phyloP scores from a whole-genome alignment of 805 yeast species.

The Tetrapisispora taiwanensis region DNA sequence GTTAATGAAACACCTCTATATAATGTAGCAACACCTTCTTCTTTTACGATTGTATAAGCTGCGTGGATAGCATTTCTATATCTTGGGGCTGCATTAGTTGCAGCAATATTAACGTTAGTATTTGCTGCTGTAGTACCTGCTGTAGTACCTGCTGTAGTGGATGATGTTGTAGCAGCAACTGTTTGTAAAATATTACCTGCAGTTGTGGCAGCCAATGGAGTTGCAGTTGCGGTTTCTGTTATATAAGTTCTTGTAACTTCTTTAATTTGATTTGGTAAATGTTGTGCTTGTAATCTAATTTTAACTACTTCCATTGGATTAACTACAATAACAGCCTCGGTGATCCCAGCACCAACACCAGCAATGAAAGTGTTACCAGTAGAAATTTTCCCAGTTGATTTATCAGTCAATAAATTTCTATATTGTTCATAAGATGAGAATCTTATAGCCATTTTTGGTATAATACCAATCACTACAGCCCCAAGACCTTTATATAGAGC shows the following conservation, averaged over 20 bases:
- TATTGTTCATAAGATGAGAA: conserved; percentile 89
- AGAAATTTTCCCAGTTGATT: conserved; percentile 51
- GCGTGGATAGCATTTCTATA: conserved; percentile 92
- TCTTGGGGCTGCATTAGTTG: conserved; percentile 49
- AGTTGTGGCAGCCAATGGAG: neutral
- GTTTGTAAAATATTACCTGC: conserved; percentile 2
- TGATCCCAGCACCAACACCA: conserved; percentile 95
- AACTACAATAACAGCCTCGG: conserved; percentile 90
- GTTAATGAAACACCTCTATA: conserved; percentile 94
- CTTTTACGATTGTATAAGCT: conserved; percentile 67
- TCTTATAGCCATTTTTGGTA: conserved; percentile 96
- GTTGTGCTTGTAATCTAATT: conserved; percentile 92
- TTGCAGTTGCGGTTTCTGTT: neutral
- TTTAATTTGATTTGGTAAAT: conserved; percentile 34
- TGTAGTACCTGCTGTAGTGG: conserved; percentile 7
- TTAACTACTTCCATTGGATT: conserved; percentile 97
- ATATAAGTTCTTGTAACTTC: conserved; percentile 24
- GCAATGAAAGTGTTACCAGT: conserved; percentile 75
- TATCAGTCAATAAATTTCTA: conserved; percentile 54
- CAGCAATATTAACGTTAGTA: too few species aligned
- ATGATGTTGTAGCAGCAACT: neutral
- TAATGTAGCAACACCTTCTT: conserved; percentile 82
- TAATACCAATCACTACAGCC: conserved; percentile 94
- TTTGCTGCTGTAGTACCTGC: conserved; percentile 31
- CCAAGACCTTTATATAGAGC: conserved; percentile 93